A percentile compares a stretch with the other conserved stretches of the same genome.
These are phyloP conservation scores for Gracilaria gracilis DNA, from an alignment of 23 red algal species.

Conservation along the genomic window DNA sequence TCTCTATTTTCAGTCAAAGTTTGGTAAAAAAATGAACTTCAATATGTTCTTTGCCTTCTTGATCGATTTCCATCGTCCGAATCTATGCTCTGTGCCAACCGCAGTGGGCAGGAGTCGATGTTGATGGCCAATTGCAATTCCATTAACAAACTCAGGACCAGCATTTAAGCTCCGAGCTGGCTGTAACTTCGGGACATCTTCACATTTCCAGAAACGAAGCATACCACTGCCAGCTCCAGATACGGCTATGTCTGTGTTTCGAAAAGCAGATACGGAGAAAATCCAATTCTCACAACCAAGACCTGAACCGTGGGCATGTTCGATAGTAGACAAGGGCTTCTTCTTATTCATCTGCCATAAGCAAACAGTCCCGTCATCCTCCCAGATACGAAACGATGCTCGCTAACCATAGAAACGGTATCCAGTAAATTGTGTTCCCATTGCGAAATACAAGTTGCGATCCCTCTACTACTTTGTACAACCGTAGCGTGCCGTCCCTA, in stretches of 20 bases:
- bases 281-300: constrained; percentile 72
- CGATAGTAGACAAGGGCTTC: constrained; percentile 68
- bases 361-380: constrained; percentile 81
- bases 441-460: constrained; percentile 90
- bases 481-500: constrained; percentile 87
- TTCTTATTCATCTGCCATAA: constrained; percentile 86
- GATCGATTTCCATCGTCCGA: constrained; percentile 79
- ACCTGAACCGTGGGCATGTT: constrained; percentile 62
- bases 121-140: constrained; percentile 52
- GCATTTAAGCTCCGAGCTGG: constrained; percentile 26
- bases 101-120: constrained; percentile 58
- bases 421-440: constrained; percentile 70
- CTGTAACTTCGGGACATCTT: constrained; percentile 34
- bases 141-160: constrained; percentile 87
- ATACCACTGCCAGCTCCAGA: constrained; percentile 77
- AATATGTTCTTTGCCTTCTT: constrained; percentile 66
- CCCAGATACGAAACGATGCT: constrained; percentile 84
- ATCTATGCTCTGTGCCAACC: constrained; percentile 88
- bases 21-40: constrained; percentile 51
- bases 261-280: constrained; percentile 52
- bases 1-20: neutral
- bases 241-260: constrained; percentile 65
- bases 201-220: constrained; percentile 81
- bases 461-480: constrained; percentile 91
- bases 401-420: constrained; percentile 75